A percentile compares a stretch with the other conserved stretches of the same genome.
Conservation (phyloP, 78 protist genomes). For the Ministeria vibrans region DNA sequence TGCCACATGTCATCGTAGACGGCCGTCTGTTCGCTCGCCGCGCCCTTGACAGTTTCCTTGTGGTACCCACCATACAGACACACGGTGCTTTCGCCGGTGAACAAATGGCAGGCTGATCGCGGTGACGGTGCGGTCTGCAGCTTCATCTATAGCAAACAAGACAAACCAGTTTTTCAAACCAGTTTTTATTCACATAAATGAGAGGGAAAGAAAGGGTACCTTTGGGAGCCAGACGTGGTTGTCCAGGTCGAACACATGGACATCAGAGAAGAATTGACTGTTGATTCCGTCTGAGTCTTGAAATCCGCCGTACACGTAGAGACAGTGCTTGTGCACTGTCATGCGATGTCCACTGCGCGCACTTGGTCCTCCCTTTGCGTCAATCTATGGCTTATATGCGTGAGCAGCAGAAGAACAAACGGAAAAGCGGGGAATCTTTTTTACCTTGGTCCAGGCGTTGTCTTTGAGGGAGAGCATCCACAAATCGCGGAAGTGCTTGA, state of each 20-base stretch:
- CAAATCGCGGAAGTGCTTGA: slow-evolving; percentile 29
- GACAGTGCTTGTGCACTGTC: slow-evolving; percentile 3
- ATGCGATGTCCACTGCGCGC: slow-evolving; percentile 46
- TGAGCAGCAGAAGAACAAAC: neutral
- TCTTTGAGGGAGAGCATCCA: slow-evolving; percentile 11
- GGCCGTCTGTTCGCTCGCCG: no score
- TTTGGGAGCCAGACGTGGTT: neutral
- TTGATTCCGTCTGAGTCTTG: slow-evolving; percentile 22
- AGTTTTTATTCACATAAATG: neutral
- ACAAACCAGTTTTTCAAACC: neutral
- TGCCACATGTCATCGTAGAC: no score
- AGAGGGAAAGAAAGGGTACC: neutral
- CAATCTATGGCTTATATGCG: neutral
- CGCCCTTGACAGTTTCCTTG: neutral
- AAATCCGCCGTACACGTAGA: slow-evolving; percentile 47
- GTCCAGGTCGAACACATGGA: slow-evolving; percentile 21
- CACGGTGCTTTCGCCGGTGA: neutral
- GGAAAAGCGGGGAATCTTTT: neutral
- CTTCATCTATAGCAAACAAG: neutral
- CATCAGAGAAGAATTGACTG: slow-evolving; percentile 31
- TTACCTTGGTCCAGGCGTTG: slow-evolving; percentile 17
- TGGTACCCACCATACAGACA: neutral
- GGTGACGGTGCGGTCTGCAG: neutral
- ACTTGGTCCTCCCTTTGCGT: slow-evolving; percentile 2
- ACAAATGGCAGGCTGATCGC: neutral